Evolutionary conservation across 768 basidiomycete species (phyloP).

Genomic region (Leccinum ochraceum): DNA sequence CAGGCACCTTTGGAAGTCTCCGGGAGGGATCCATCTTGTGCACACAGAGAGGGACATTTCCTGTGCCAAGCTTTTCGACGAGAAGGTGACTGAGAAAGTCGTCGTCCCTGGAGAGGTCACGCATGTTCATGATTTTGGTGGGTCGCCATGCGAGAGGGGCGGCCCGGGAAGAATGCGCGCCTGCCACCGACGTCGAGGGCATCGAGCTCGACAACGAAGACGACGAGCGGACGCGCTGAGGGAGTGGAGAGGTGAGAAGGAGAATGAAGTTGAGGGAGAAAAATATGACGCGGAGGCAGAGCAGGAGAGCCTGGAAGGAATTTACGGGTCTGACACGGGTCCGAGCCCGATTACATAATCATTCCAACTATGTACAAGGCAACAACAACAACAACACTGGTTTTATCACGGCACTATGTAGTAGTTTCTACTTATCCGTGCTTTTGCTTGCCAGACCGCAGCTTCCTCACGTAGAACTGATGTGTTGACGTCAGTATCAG

Average conservation of each 20-base stretch:
- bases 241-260: slow-evolving; percentile 2
- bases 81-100: slow-evolving; percentile 89
- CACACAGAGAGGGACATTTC: slow-evolving; percentile 74
- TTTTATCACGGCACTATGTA: no score
- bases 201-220: slow-evolving; percentile 32
- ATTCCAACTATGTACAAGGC: background rate
- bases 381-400: no score
- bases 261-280: slow-evolving; percentile 8
- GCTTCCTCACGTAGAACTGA: slow-evolving; percentile 93
- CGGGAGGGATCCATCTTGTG: slow-evolving; percentile 88
- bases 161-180: slow-evolving; percentile 24
- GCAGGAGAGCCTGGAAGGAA: slow-evolving; percentile 27
- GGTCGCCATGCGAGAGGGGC: slow-evolving; percentile 63
- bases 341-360: slow-evolving; percentile 30
- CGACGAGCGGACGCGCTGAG: slow-evolving; percentile 24
- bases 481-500: slow-evolving; percentile 25
- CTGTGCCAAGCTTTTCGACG: slow-evolving; percentile 86
- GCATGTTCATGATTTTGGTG: slow-evolving; percentile 89
- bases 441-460: slow-evolving; percentile 94
- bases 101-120: slow-evolving; percentile 87
- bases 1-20: slow-evolving; percentile 73
- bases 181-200: slow-evolving; percentile 32
- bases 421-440: slow-evolving; percentile 55
- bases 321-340: slow-evolving; percentile 23
- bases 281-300: slow-evolving; percentile 34